These are phyloP conservation scores for Suillus fuscotomentosus DNA, from an alignment of 768 basidiomycete species.

Conservation along the genomic window DNA sequence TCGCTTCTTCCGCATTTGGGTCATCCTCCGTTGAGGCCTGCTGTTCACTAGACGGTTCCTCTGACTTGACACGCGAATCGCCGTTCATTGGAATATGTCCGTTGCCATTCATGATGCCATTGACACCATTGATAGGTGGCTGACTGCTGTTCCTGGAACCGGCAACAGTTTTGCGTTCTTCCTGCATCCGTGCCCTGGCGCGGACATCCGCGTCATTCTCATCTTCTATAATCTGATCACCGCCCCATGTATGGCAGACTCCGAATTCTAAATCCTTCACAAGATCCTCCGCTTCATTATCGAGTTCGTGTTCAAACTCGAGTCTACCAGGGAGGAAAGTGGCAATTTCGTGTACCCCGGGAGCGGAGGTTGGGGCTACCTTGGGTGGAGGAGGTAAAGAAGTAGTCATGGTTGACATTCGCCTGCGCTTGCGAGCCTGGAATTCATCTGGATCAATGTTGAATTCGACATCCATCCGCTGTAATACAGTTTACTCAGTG, in stretches of 20 bases:
- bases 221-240: slow-evolving; percentile 77
- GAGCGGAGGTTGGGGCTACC: slow-evolving; percentile 81
- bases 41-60: slow-evolving; percentile 46
- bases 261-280: slow-evolving; percentile 98
- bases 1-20: slow-evolving; percentile 60
- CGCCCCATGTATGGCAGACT: slow-evolving; percentile 80
- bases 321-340: slow-evolving; percentile 95
- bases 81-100: slow-evolving; percentile 38
- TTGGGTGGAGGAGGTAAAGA: slow-evolving; percentile 58
- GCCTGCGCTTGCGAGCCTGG: slow-evolving; percentile 82
- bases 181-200: slow-evolving; percentile 41
- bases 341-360: slow-evolving; percentile 88
- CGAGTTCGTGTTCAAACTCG: slow-evolving; percentile 96
- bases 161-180: slow-evolving; percentile 33
- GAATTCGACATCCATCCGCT: slow-evolving; percentile 56
- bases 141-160: slow-evolving; percentile 22
- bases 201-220: slow-evolving; percentile 75
- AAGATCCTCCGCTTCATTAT: slow-evolving; percentile 94
- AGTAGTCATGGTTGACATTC: slow-evolving; percentile 79
- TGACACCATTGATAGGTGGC: slow-evolving; percentile 20
- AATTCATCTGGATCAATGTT: slow-evolving; percentile 79
- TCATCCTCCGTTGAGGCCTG: slow-evolving; percentile 45
- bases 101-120: slow-evolving; percentile 36
- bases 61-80: slow-evolving; percentile 35
- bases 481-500: slow-evolving; percentile 10